phyloP scores from a whole-genome alignment of 225 moss, liverwort and hornwort genomes.

The Neckera pumila region DNA sequence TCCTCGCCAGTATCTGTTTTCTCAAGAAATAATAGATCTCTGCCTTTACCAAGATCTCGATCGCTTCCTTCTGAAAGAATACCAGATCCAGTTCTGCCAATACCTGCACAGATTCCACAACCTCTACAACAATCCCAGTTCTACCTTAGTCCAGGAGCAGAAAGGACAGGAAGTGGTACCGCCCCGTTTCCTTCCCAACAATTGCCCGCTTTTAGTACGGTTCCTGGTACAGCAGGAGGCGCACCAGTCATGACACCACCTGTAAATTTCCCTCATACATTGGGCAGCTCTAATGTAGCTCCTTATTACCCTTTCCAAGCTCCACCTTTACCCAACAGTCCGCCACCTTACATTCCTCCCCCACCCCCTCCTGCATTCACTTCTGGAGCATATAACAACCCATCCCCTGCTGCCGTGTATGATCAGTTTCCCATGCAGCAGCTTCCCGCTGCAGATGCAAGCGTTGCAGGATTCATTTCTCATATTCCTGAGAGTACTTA shows the following conservation, averaged over 20 bases:
- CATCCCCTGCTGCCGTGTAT: neutral
- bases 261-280: neutral
- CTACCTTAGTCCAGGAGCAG: neutral
- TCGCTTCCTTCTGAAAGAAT: neutral
- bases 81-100: neutral
- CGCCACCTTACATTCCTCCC: conserved; percentile 23
- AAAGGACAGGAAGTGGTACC: neutral
- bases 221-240: neutral
- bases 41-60: neutral
- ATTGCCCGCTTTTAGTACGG: neutral
- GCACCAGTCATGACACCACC: neutral
- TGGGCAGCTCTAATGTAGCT: neutral
- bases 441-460: neutral
- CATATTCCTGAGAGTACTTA: conserved; percentile 10
- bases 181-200: neutral
- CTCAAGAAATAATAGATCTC: neutral
- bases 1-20: neutral
- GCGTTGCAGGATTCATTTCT: neutral
- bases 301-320: neutral
- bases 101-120: neutral
- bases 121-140: neutral
- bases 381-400: neutral
- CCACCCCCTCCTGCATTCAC: conserved; percentile 14
- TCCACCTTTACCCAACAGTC: conserved; percentile 27
- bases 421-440: neutral